A percentile compares a stretch with the other conserved stretches of the same genome.
phyloP scores from a whole-genome alignment of 208 protist species.

The Angomonas deanei region DNA sequence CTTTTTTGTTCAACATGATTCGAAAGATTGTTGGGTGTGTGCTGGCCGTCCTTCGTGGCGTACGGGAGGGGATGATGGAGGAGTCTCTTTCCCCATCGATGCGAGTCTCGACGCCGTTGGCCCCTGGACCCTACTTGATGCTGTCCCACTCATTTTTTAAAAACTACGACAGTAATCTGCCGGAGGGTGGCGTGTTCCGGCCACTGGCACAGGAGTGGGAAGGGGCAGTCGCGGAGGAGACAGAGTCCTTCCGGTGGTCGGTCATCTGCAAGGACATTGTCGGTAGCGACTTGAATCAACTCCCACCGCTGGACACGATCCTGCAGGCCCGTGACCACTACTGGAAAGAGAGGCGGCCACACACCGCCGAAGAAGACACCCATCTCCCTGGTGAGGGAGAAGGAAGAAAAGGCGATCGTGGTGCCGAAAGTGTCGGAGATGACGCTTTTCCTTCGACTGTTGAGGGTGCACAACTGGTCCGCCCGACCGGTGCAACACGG shows the following conservation, averaged over 20 bases:
- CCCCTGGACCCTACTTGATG: constrained; percentile 62
- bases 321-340: constrained; percentile 41
- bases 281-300: constrained; percentile 53
- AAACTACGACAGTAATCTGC: constrained; percentile 51
- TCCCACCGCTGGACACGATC: constrained; percentile 52
- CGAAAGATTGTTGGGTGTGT: constrained; percentile 73
- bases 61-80: constrained; percentile 29
- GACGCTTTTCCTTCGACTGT: constrained; percentile 65
- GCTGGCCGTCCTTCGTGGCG: constrained; percentile 62
- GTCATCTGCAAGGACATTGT: constrained; percentile 48
- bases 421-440: constrained; percentile 45
- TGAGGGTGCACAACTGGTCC: constrained; percentile 81
- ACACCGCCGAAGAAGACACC: constrained; percentile 39
- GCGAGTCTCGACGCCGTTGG: constrained; percentile 56
- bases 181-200: neutral
- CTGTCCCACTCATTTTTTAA: constrained; percentile 65
- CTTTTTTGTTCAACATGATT: constrained; percentile 89
- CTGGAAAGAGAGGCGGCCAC: constrained; percentile 23
- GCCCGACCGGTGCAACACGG: constrained; percentile 26
- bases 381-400: constrained; percentile 57
- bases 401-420: constrained; percentile 9
- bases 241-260: constrained; percentile 31
- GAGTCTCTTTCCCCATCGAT: constrained; percentile 48
- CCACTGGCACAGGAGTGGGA: constrained; percentile 41
- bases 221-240: constrained; percentile 21